Percentiles rank a stretch among this genome's conserved stretches.
Evolutionary conservation across 2,329 filamentous ascomycete species (phyloP).

Genomic region (Penicillium rolfsii): DNA sequence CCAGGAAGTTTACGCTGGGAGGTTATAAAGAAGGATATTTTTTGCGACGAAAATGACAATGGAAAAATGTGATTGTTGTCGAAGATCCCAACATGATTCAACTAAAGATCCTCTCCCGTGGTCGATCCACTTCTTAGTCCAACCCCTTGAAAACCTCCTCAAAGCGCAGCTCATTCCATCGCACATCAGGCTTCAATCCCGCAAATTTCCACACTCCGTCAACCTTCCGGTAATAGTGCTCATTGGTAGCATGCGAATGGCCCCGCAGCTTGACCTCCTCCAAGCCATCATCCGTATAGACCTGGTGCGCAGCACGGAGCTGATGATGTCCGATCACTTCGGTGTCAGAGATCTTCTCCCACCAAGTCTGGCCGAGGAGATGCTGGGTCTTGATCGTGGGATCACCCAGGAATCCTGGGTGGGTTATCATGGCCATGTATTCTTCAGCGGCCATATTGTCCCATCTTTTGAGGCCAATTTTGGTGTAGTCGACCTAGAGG

Average conservation of each 20-base stretch:
- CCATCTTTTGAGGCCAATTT: slow-evolving; percentile 64
- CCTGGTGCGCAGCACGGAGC: slow-evolving; percentile 64
- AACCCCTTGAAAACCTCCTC: slow-evolving; percentile 55
- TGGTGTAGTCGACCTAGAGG: slow-evolving; percentile 69
- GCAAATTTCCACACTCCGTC: slow-evolving; percentile 66
- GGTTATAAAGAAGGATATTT: too few species aligned
- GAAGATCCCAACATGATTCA: too few species aligned
- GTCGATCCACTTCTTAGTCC: slow-evolving; percentile 10
- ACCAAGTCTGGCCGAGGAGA: slow-evolving; percentile 63
- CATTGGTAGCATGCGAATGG: slow-evolving; percentile 62
- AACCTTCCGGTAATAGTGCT: slow-evolving; percentile 61
- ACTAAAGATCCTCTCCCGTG: too few species aligned
- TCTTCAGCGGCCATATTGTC: slow-evolving; percentile 64
- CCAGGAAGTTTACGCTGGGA: too few species aligned
- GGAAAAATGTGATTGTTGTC: too few species aligned
- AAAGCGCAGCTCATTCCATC: slow-evolving; percentile 63
- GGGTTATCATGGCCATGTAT: slow-evolving; percentile 64
- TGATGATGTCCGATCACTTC: slow-evolving; percentile 65
- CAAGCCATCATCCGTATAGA: slow-evolving; percentile 58
- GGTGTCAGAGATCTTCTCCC: slow-evolving; percentile 61
- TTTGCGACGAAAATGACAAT: too few species aligned
- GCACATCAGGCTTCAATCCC: slow-evolving; percentile 58
- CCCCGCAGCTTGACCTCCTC: slow-evolving; percentile 60
- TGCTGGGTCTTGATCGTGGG: slow-evolving; percentile 66
- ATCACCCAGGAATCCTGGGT: slow-evolving; percentile 62